These are phyloP conservation scores for Chytridium lagenaria DNA, from an alignment of 371 early-diverging fungal species.

Conservation along the genomic window DNA sequence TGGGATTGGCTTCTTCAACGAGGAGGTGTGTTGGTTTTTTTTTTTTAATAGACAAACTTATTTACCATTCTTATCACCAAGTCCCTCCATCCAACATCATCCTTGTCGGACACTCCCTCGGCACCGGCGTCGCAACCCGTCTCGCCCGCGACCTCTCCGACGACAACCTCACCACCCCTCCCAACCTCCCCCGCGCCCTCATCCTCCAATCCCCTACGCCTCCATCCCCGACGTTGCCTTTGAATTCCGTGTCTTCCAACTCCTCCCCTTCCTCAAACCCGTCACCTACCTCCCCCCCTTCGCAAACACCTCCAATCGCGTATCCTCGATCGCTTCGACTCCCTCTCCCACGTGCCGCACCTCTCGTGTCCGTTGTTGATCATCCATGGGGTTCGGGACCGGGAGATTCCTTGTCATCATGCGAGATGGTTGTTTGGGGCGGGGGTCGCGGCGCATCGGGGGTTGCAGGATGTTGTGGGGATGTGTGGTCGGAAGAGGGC, in stretches of 20 bases:
- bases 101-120: conserved; percentile 52
- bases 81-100: conserved; percentile 29
- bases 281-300: conserved; percentile 28
- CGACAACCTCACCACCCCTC: not conserved
- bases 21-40: conserved; percentile 22
- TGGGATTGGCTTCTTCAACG: conserved; percentile 46
- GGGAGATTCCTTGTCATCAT: conserved; percentile 50
- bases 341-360: conserved; percentile 34
- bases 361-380: conserved; percentile 45
- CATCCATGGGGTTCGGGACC: conserved; percentile 48
- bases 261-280: conserved; percentile 31
- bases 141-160: conserved; percentile 35
- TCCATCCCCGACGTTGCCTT: conserved; percentile 57
- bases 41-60: not conserved
- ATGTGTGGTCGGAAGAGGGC: not conserved
- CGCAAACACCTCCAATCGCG: conserved; percentile 28
- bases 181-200: conserved; percentile 40
- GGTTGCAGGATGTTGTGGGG: conserved; percentile 15
- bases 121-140: conserved; percentile 48
- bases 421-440: conserved; percentile 38
- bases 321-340: conserved; percentile 43
- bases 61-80: not conserved
- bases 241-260: conserved; percentile 40
- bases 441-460: conserved; percentile 23
- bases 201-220: conserved; percentile 51